These are phyloP conservation scores for Pestalotiopsis sp. DNA, from an alignment of 2,329 filamentous ascomycete genomes.

Conservation along the genomic window DNA sequence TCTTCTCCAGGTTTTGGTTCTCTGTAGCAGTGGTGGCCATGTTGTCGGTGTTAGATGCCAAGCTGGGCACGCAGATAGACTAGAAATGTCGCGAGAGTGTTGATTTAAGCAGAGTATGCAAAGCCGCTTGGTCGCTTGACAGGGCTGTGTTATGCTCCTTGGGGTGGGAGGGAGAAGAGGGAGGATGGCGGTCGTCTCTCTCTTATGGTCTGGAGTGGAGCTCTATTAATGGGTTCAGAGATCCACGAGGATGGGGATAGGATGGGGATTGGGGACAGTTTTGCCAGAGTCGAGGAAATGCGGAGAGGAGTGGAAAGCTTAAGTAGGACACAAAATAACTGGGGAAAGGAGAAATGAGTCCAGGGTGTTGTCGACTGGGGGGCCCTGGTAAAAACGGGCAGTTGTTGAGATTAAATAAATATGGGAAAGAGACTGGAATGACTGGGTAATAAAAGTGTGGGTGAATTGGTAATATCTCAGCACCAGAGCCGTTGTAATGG, in stretches of 20 bases:
- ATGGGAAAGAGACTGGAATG: constrained; percentile 5
- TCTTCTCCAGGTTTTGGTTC: constrained; percentile 15
- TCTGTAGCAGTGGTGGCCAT: constrained; percentile 22
- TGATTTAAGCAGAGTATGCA: not conserved
- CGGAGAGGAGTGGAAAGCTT: constrained; percentile 7
- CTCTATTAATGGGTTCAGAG: not conserved
- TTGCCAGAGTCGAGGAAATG: not conserved
- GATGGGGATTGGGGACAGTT: not conserved
- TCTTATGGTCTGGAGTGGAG: constrained; percentile 5
- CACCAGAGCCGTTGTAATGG: not conserved
- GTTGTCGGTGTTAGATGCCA: not conserved
- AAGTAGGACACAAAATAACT: constrained; percentile 4
- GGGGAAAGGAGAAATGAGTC: constrained; percentile 1
- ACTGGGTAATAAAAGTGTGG: not conserved
- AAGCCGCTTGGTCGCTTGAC: not conserved
- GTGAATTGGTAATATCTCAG: not conserved
- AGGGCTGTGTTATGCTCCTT: not conserved
- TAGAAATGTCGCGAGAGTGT: not conserved
- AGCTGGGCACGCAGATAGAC: not conserved
- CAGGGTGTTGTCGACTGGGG: not conserved
- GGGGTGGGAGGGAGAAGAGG: not conserved
- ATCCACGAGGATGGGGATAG: constrained; percentile 2
- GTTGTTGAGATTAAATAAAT: constrained; percentile 5
- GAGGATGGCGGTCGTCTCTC: not conserved
- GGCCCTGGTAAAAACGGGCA: constrained; percentile 1